These are phyloP conservation scores for Kondoa subrosea DNA, from an alignment of 768 basidiomycete species.

Conservation along the genomic window DNA sequence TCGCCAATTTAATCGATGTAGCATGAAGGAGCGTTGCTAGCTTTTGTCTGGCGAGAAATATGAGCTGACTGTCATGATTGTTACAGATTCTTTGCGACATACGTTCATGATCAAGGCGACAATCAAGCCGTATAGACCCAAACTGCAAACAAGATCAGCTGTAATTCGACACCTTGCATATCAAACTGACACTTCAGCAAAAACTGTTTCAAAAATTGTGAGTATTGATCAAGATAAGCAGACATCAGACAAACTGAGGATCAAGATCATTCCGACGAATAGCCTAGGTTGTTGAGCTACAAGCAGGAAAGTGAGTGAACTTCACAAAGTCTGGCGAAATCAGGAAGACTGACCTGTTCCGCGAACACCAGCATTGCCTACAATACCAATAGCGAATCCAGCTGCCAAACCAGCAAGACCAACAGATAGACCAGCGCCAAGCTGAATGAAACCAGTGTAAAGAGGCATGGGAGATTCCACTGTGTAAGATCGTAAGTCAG, in stretches of 20 bases:
- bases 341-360: constrained; percentile 75
- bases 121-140: constrained; percentile 88
- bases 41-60: neutral
- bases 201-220: neutral
- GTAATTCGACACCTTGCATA: constrained; percentile 1
- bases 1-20: constrained; percentile 1
- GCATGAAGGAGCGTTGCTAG: neutral
- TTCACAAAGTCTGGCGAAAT: neutral
- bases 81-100: neutral
- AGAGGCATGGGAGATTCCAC: constrained; percentile 67
- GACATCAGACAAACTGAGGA: constrained; percentile 57
- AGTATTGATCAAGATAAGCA: neutral
- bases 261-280: constrained; percentile 49
- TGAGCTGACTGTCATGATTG: neutral
- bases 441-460: constrained; percentile 81
- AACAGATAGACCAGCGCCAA: constrained; percentile 81
- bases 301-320: neutral
- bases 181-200: constrained; percentile 8
- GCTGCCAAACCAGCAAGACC: constrained; percentile 90
- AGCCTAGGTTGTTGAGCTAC: constrained; percentile 14
- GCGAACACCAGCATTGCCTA: constrained; percentile 94
- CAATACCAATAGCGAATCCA: constrained; percentile 92
- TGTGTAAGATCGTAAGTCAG: constrained; percentile 28
- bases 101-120: constrained; percentile 34
- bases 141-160: constrained; percentile 14